phyloP scores from a whole-genome alignment of 106 monocot species.

The Dendrobium huoshanense region DNA sequence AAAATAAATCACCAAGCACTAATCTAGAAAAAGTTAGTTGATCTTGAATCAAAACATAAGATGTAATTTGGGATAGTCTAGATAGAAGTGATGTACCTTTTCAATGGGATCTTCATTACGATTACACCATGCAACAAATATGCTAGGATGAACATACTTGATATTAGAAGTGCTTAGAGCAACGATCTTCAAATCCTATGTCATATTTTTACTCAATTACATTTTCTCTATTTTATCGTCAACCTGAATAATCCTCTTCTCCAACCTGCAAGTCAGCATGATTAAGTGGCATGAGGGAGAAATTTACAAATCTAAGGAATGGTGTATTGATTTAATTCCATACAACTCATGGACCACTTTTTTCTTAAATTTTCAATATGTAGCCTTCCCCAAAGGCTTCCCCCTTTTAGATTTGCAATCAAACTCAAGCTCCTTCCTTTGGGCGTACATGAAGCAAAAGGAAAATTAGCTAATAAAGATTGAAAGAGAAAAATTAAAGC shows the following conservation, averaged over 20 bases:
- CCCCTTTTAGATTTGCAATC: conserved; percentile 69
- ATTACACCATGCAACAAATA: conserved; percentile 1
- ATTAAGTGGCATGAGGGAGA: no score
- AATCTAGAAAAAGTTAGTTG: no score
- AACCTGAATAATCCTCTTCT: no score
- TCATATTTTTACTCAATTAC: no score
- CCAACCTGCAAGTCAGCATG: no score
- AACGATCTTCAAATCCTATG: no score
- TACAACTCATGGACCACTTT: conserved; percentile 72
- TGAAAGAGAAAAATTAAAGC: background rate
- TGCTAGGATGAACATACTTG: no score
- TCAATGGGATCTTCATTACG: conserved; percentile 93
- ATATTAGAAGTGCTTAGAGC: no score
- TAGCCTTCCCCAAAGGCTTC: conserved; percentile 64
- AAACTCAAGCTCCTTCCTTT: conserved; percentile 53
- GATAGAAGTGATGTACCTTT: conserved; percentile 40
- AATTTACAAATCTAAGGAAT: no score
- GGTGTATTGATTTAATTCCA: conserved; percentile 14
- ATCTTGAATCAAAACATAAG: background rate
- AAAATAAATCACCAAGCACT: no score
- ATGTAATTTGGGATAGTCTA: background rate
- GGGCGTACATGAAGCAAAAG: conserved; percentile 24
- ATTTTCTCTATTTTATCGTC: no score
- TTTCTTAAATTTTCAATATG: conserved; percentile 56
- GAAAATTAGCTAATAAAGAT: background rate